phyloP scores from a whole-genome alignment of 306 rosid genomes.

The Lathyrus sativus region DNA sequence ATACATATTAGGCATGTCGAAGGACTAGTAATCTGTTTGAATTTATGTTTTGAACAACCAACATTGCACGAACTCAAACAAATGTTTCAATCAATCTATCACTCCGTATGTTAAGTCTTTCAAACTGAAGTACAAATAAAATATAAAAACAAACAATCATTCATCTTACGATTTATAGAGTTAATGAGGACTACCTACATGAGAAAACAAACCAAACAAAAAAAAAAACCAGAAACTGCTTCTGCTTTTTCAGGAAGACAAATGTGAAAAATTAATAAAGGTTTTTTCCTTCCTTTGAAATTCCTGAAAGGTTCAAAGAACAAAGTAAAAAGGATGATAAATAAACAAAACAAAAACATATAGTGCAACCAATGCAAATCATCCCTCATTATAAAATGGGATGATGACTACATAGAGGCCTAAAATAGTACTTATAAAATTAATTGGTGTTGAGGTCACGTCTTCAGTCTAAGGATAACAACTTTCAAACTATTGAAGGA shows the following conservation, averaged over 20 bases:
- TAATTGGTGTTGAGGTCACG: slow-evolving; percentile 31
- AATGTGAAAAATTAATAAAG: slow-evolving; percentile 30
- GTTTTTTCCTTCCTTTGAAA: slow-evolving; percentile 34
- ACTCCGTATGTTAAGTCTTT: background rate
- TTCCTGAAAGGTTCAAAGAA: slow-evolving; percentile 30
- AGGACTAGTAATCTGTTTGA: background rate
- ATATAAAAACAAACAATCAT: background rate
- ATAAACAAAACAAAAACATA: slow-evolving; percentile 35
- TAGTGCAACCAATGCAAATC: slow-evolving; percentile 42
- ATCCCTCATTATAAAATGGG: slow-evolving; percentile 49
- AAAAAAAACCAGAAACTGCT: background rate
- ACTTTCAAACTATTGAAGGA: slow-evolving; percentile 33
- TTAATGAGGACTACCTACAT: background rate
- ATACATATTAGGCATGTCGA: background rate
- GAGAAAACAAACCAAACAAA: background rate
- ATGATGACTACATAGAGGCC: slow-evolving; percentile 48
- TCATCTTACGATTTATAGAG: background rate
- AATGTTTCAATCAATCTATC: background rate
- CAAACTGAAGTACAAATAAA: background rate
- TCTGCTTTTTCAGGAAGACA: slow-evolving; percentile 1
- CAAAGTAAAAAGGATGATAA: slow-evolving; percentile 31
- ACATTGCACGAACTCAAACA: background rate
- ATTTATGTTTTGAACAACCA: background rate
- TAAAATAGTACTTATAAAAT: slow-evolving; percentile 39
- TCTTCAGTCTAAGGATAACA: slow-evolving; percentile 40